These are phyloP conservation scores for Didymella glomerata DNA, from an alignment of 2,329 filamentous ascomycete species.

Conservation along the genomic window DNA sequence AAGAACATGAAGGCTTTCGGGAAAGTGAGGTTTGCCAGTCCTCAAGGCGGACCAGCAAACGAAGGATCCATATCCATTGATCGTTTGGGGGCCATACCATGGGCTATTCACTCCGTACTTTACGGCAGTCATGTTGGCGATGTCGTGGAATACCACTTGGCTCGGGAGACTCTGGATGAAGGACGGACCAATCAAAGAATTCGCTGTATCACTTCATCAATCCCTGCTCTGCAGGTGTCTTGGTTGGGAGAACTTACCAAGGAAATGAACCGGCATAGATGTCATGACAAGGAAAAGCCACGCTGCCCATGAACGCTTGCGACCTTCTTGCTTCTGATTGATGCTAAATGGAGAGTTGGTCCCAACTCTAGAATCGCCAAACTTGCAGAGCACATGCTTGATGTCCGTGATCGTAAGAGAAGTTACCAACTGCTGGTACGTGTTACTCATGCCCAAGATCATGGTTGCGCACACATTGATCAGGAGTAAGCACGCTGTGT, in stretches of 20 bases:
- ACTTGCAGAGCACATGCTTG: slow-evolving; percentile 37
- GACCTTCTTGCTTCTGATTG: slow-evolving; percentile 38
- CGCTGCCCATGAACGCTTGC: slow-evolving; percentile 34
- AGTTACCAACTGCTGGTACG: slow-evolving; percentile 45
- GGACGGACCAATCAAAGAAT: slow-evolving; percentile 41
- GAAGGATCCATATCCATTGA: background rate
- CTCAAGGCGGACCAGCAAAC: slow-evolving; percentile 39
- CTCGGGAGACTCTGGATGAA: slow-evolving; percentile 27
- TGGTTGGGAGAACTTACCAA: slow-evolving; percentile 17
- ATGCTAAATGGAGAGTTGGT: slow-evolving; percentile 48
- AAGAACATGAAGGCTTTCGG: slow-evolving; percentile 6
- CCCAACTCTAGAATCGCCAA: slow-evolving; percentile 42
- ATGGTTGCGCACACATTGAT: slow-evolving; percentile 45
- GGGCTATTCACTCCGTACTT: background rate
- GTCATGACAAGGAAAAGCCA: slow-evolving; percentile 41
- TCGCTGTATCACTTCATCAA: slow-evolving; percentile 20
- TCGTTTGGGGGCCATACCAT: background rate
- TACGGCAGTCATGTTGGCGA: slow-evolving; percentile 2
- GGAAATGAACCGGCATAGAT: slow-evolving; percentile 39
- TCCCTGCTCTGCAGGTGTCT: background rate
- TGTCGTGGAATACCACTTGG: slow-evolving; percentile 24
- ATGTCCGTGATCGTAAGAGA: slow-evolving; percentile 38
- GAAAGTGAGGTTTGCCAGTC: slow-evolving; percentile 32
- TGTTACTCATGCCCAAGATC: slow-evolving; percentile 46
- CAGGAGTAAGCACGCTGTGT: slow-evolving; percentile 36